phyloP scores from a whole-genome alignment of 495 filamentous ascomycete genomes.

The Lepraria neglecta region DNA sequence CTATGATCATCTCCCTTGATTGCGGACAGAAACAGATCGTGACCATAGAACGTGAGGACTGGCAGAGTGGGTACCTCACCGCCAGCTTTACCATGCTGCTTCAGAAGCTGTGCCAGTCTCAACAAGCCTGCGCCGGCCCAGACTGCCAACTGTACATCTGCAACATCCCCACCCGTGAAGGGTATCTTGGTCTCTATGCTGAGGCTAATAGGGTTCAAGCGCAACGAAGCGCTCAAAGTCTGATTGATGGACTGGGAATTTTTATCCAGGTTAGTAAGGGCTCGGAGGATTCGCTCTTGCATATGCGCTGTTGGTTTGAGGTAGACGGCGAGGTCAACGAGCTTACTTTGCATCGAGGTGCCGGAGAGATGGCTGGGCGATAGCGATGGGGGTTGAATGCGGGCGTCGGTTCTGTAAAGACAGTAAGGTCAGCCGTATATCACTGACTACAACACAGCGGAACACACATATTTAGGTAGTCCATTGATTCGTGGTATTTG shows the following conservation, averaged over 20 bases:
- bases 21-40: slow-evolving; percentile 8
- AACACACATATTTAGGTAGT: slow-evolving; percentile 4
- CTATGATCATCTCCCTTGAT: neutral
- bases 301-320: neutral
- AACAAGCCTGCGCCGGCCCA: slow-evolving; percentile 8
- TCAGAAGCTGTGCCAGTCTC: slow-evolving; percentile 1
- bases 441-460: neutral
- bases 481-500: slow-evolving; percentile 2
- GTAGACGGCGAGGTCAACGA: slow-evolving; percentile 11
- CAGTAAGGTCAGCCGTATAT: neutral
- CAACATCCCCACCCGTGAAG: slow-evolving; percentile 2
- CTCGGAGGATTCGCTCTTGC: neutral
- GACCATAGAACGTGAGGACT: slow-evolving; percentile 5
- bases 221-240: neutral
- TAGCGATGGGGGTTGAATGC: slow-evolving; percentile 1
- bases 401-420: neutral
- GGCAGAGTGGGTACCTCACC: slow-evolving; percentile 3
- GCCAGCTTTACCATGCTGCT: neutral
- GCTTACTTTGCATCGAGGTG: slow-evolving; percentile 10
- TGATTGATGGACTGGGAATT: slow-evolving; percentile 13
- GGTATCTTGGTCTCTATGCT: slow-evolving; percentile 16
- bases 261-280: neutral
- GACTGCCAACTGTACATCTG: slow-evolving; percentile 10
- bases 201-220: neutral
- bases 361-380: neutral